Percentiles rank a stretch among this genome's conserved stretches.
Evolutionary conservation across 805 yeast genomes (phyloP).

Genomic region (Wickerhamiella domercqiae): DNA sequence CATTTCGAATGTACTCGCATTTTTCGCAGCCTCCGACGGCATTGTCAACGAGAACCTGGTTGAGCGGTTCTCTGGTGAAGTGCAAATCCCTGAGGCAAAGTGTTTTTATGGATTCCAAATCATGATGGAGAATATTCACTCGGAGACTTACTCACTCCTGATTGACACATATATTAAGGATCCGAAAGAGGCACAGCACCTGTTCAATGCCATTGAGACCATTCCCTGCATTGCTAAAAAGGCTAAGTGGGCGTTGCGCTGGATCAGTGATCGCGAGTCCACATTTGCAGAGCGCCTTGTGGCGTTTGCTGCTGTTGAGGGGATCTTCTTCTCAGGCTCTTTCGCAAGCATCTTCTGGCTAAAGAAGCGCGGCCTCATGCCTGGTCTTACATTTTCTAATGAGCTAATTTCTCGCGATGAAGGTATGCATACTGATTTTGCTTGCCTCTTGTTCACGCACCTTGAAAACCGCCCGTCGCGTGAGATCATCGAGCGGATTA

Average conservation of each 20-base stretch:
- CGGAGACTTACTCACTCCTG: slow-evolving; percentile 89
- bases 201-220: slow-evolving; percentile 90
- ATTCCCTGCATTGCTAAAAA: slow-evolving; percentile 93
- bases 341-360: slow-evolving; percentile 98
- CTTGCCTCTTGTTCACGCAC: slow-evolving; percentile 87
- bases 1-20: slow-evolving; percentile 84
- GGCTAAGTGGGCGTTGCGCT: slow-evolving; percentile 98
- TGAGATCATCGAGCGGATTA: slow-evolving; percentile 64
- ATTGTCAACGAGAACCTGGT: slow-evolving; percentile 95
- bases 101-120: slow-evolving; percentile 98
- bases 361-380: slow-evolving; percentile 98
- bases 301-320: slow-evolving; percentile 98
- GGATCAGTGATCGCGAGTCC: slow-evolving; percentile 83
- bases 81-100: slow-evolving; percentile 93
- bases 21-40: slow-evolving; percentile 98
- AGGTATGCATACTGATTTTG: slow-evolving; percentile 97
- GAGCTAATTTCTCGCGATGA: slow-evolving; percentile 97
- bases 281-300: slow-evolving; percentile 90
- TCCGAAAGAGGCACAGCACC: slow-evolving; percentile 77
- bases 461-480: slow-evolving; percentile 76
- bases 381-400: slow-evolving; percentile 94
- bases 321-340: slow-evolving; percentile 96
- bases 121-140: slow-evolving; percentile 98
- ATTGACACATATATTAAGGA: slow-evolving; percentile 94
- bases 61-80: slow-evolving; percentile 94